Evolutionary conservation across 1,139 yeast genomes (phyloP).

Genomic region (Citeromyces siamensis): DNA sequence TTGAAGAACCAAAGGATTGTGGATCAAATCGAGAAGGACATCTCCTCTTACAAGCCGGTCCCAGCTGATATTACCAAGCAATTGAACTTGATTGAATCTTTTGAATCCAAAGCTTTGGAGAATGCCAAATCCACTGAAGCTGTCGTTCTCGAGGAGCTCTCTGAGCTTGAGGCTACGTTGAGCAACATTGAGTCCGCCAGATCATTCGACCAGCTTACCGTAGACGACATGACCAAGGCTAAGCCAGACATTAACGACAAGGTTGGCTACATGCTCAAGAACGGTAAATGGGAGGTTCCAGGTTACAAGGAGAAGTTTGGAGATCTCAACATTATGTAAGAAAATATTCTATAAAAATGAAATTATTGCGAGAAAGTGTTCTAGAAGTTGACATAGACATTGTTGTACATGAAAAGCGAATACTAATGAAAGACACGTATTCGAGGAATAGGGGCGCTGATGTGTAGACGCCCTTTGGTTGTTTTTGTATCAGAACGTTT

Average conservation of each 20-base stretch:
- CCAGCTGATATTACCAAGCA: conserved; percentile 83
- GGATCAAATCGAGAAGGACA: conserved; percentile 70
- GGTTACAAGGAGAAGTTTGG: conserved; percentile 98
- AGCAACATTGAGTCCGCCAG: conserved; percentile 93
- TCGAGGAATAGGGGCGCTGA: not conserved
- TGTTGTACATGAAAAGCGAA: too few species aligned
- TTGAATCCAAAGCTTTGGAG: conserved; percentile 91
- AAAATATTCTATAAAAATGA: conserved; percentile 1
- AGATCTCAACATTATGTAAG: conserved; percentile 86
- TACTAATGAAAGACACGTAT: conserved; percentile 1
- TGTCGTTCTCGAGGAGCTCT: conserved; percentile 76
- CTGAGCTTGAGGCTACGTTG: conserved; percentile 77
- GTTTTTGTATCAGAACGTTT: not conserved
- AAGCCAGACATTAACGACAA: conserved; percentile 96
- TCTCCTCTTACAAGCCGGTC: conserved; percentile 66
- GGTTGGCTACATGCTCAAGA: conserved; percentile 89
- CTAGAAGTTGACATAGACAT: too few species aligned
- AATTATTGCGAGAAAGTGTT: not conserved
- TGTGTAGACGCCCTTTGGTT: not conserved
- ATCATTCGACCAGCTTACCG: conserved; percentile 95
- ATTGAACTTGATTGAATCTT: conserved; percentile 82
- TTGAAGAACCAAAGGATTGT: conserved; percentile 77
- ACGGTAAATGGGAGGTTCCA: conserved; percentile 98
- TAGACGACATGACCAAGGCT: conserved; percentile 88
- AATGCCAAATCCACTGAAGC: conserved; percentile 92